Percentiles rank a stretch among this genome's conserved stretches.
Conservation (phyloP, 1,284 basidiomycete species). For the Cryptococcus floricola region DNA sequence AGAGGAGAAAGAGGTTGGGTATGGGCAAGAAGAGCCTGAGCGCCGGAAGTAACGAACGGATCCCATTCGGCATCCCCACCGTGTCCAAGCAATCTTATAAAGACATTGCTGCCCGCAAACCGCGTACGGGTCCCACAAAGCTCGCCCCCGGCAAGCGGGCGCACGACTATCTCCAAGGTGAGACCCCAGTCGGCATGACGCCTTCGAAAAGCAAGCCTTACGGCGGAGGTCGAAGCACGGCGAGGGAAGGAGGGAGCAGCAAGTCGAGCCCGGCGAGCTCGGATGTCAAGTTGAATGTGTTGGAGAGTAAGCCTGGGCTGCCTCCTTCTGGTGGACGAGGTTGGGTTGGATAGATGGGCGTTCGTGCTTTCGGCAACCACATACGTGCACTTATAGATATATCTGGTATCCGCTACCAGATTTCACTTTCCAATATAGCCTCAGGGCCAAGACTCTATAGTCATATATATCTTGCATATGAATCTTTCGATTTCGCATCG, state of each 20-base stretch:
- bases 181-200: slow-evolving; percentile 13
- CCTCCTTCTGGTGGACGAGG: neutral
- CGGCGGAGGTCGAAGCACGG: neutral
- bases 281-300: neutral
- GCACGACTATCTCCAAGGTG: slow-evolving; percentile 23
- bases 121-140: slow-evolving; percentile 21
- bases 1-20: neutral
- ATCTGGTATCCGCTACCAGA: too few species aligned
- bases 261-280: neutral
- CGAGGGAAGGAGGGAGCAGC: neutral
- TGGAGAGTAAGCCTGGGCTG: neutral
- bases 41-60: neutral
- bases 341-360: neutral
- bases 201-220: too few species aligned
- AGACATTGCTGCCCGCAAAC: slow-evolving; percentile 10
- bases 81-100: slow-evolving; percentile 9
- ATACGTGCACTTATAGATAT: too few species aligned
- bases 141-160: slow-evolving; percentile 24
- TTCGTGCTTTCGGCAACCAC: neutral
- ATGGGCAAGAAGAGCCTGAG: neutral
- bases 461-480: neutral
- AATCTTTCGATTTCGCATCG: neutral
- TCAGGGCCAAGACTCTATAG: neutral
- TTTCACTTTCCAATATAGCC: too few species aligned
- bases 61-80: neutral